Conservation (phyloP, 371 early-diverging fungal genomes). For the Mortierella sp. region DNA sequence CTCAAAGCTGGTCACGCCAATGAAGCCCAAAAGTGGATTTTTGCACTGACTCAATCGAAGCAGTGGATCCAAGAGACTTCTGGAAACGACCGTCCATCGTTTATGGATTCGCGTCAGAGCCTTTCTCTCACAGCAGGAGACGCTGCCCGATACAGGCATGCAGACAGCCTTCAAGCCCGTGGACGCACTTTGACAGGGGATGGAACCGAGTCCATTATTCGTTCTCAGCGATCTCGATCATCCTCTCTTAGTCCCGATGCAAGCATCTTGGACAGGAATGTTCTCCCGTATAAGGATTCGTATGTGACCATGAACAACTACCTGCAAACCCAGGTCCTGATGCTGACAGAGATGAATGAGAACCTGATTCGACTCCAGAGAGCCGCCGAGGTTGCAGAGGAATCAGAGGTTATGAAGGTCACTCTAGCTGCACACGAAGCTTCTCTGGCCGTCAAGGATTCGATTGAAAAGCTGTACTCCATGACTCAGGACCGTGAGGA, state of each 20-base stretch:
- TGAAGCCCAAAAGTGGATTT: conserved; percentile 83
- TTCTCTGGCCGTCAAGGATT: conserved; percentile 41
- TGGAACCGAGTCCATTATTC: conserved; percentile 6
- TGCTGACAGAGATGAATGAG: conserved; percentile 42
- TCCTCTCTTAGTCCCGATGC: conserved; percentile 35
- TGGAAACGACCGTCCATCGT: conserved; percentile 29
- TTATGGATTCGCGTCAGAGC: conserved; percentile 40
- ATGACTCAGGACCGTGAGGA: conserved; percentile 62
- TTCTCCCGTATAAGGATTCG: conserved; percentile 36
- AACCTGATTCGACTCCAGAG: conserved; percentile 37
- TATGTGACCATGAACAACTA: conserved; percentile 52
- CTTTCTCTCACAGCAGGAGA: conserved; percentile 13
- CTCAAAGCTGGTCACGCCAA: conserved; percentile 70
- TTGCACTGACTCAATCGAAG: conserved; percentile 77
- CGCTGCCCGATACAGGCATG: conserved; percentile 5
- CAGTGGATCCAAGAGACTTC: conserved; percentile 61
- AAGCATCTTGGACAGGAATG: not conserved
- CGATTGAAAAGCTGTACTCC: conserved; percentile 50
- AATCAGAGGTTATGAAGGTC: conserved; percentile 40
- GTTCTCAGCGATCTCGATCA: conserved; percentile 39
- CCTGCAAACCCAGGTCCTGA: conserved; percentile 46
- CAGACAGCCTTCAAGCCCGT: conserved; percentile 15
- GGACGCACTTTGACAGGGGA: conserved; percentile 23
- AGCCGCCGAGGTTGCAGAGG: conserved; percentile 44
- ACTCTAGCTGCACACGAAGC: conserved; percentile 31